Percentiles rank a stretch among this genome's conserved stretches.
Evolutionary conservation across 768 basidiomycete genomes (phyloP).

Genomic region (Trametes coccinea): DNA sequence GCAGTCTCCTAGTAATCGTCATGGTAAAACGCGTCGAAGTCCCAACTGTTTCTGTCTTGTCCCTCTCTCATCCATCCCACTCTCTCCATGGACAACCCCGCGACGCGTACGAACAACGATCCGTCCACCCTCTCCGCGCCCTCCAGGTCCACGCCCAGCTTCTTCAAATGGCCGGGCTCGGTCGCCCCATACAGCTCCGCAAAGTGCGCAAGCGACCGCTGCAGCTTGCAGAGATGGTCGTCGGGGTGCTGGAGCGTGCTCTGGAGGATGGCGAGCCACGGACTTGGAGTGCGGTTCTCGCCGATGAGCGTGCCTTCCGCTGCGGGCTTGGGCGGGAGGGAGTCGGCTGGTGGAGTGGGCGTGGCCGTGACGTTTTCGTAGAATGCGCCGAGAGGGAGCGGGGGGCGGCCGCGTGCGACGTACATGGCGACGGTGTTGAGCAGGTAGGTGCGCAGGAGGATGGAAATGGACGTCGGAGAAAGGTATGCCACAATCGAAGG

Average conservation of each 20-base stretch:
- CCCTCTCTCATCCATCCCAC: slow-evolving; percentile 45
- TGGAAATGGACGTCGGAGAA: slow-evolving; percentile 44
- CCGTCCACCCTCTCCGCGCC: slow-evolving; percentile 58
- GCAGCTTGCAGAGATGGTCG: slow-evolving; percentile 51
- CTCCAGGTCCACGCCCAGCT: slow-evolving; percentile 32
- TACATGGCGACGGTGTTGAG: slow-evolving; percentile 51
- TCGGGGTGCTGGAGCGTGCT: slow-evolving; percentile 54
- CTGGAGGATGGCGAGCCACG: slow-evolving; percentile 57
- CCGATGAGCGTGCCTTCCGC: slow-evolving; percentile 32
- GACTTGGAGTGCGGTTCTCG: slow-evolving; percentile 45
- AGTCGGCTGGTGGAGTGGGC: slow-evolving; percentile 27
- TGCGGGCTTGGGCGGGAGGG: slow-evolving; percentile 25
- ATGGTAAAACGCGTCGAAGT: slow-evolving; percentile 31
- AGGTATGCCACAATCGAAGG: slow-evolving; percentile 44
- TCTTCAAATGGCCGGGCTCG: slow-evolving; percentile 31
- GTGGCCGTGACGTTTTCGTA: slow-evolving; percentile 42
- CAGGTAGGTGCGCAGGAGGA: slow-evolving; percentile 60
- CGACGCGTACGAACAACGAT: slow-evolving; percentile 56
- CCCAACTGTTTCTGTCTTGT: slow-evolving; percentile 28
- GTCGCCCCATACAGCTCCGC: slow-evolving; percentile 45
- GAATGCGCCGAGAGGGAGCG: slow-evolving; percentile 42
- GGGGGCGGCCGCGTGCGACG: slow-evolving; percentile 47
- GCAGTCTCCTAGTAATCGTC: not conserved
- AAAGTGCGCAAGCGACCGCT: slow-evolving; percentile 50
- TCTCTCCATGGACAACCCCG: slow-evolving; percentile 39